phyloP scores from a whole-genome alignment of 2,329 filamentous ascomycete genomes.

The Akanthomyces uredinophilus region DNA sequence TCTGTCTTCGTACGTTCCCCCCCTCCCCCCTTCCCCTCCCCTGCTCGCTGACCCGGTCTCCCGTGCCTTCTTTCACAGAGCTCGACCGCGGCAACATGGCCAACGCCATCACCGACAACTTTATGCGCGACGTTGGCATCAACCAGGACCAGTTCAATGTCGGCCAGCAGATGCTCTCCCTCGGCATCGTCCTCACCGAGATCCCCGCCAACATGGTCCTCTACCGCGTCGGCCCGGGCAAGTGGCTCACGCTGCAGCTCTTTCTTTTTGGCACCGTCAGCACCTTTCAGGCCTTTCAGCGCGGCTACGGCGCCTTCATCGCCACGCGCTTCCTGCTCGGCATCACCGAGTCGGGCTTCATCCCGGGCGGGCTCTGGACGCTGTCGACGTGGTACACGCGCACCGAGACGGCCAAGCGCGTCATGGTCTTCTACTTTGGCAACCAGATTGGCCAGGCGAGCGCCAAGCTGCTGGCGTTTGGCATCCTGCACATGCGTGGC shows the following conservation, averaged over 20 bases:
- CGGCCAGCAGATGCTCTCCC: slow-evolving; percentile 45
- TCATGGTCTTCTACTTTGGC: slow-evolving; percentile 52
- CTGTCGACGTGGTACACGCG: slow-evolving; percentile 52
- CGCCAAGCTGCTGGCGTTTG: slow-evolving; percentile 37
- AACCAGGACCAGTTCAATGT: slow-evolving; percentile 48
- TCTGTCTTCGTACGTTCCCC: too few relatives aligned
- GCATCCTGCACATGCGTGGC: slow-evolving; percentile 45
- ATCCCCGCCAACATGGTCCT: slow-evolving; percentile 34
- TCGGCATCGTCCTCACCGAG: slow-evolving; percentile 41
- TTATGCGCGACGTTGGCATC: slow-evolving; percentile 45
- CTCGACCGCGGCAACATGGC: slow-evolving; percentile 34
- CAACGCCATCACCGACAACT: slow-evolving; percentile 44
- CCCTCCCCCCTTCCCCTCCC: too few relatives aligned
- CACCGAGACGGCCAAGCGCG: slow-evolving; percentile 45
- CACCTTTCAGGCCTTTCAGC: slow-evolving; percentile 50
- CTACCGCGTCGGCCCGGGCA: slow-evolving; percentile 27
- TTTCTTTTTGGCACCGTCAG: slow-evolving; percentile 49
- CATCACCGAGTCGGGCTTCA: slow-evolving; percentile 50
- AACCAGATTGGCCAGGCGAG: slow-evolving; percentile 43
- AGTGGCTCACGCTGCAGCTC: slow-evolving; percentile 49
- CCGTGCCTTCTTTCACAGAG: slow-evolving; percentile 14
- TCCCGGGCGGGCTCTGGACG: slow-evolving; percentile 46
- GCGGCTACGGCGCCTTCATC: slow-evolving; percentile 41
- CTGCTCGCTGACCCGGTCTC: neutral
- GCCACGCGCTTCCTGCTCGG: slow-evolving; percentile 48